Base-by-base conservation (phyloP, 1,139 yeast species). In the Pichia kudriavzevii region DNA sequence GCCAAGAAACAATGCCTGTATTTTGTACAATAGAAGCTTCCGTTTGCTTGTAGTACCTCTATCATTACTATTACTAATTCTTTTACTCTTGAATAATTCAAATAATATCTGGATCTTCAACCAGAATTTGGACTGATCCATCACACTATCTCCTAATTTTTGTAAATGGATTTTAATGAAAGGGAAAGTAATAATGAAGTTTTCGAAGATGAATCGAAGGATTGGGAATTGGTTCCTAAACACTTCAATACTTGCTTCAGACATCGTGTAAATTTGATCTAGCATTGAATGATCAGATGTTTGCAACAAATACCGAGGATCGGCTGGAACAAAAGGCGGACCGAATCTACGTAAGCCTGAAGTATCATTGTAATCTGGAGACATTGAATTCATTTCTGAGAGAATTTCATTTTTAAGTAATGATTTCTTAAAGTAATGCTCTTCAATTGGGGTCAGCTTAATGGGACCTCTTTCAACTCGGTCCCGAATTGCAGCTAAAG, bases 371-470 rank as follows among this genome's bases (percentile, higher is more conserved):
- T 55, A 58, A 1, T 53, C 51, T 1, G 61, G 60, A 2, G 59
- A 53, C 34, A 87, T 60, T 22, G 58, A 56, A 26, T 62, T 70
- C 29, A 85, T 63, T 56, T 88, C 97, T 7, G 67, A 56, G 18
- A 68, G 66, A 25, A 87, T 59, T 49, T 82, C 72, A 12, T 69
- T 63, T 44, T 75, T 72, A 22, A 88, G 60, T 24, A 88, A 64
- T 56, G 81, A 87, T 49, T 93, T 75, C 59, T 88, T 88, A 38
- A 88, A 66, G 55, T 82, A 83, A 50, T 88, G 96, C 57, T 84
- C 94, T 52, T 83, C 80, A 0, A 70, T 64, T 10, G 42, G 35
- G 22, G 37, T 32, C 3, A 42, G 32, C 12, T 22, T 11, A n/a
- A 22, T 11, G 10, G 7, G 9, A 10, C 8, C 22, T 10, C 22